A percentile compares a stretch with the other conserved stretches of the same genome.
phyloP scores from a whole-genome alignment of 2,329 filamentous ascomycete species.

The Davidsoniella eucalypti region DNA sequence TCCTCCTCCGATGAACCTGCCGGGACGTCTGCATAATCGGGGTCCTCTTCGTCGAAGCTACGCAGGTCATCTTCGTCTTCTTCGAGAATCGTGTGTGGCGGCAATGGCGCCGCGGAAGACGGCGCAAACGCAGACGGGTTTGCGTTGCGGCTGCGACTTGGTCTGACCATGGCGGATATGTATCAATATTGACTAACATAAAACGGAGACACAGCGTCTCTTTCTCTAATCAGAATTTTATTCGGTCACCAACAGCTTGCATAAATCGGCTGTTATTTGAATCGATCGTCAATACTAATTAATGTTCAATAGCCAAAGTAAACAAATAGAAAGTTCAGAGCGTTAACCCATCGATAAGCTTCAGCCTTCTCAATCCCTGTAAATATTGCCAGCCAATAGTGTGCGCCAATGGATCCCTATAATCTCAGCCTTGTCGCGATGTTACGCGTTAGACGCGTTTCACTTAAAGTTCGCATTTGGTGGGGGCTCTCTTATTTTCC shows the following conservation, averaged over 20 bases:
- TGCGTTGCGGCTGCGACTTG: constrained; percentile 10
- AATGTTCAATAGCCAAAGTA: not conserved
- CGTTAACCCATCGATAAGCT: not conserved
- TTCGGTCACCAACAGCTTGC: not conserved
- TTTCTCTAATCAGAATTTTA: no score
- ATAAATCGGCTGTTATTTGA: not conserved
- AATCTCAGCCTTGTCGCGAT: constrained; percentile 5
- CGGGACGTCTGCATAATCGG: not conserved
- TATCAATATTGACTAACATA: no score
- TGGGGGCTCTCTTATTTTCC: not conserved
- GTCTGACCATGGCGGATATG: constrained; percentile 5
- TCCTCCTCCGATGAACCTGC: constrained; percentile 5
- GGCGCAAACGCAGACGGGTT: not conserved
- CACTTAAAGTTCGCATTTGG: constrained; percentile 4
- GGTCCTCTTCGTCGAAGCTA: not conserved
- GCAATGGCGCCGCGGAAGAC: not conserved
- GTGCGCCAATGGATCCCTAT: not conserved
- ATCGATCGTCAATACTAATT: no score
- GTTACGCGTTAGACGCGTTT: not conserved
- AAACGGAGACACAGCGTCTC: no score
- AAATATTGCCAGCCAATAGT: constrained; percentile 2
- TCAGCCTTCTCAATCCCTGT: constrained; percentile 4
- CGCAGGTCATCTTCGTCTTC: not conserved
- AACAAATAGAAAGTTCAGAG: not conserved
- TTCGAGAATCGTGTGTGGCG: not conserved